These are phyloP conservation scores for Nannochloris sp. DNA, from an alignment of 139 green algal species.

Conservation along the genomic window DNA sequence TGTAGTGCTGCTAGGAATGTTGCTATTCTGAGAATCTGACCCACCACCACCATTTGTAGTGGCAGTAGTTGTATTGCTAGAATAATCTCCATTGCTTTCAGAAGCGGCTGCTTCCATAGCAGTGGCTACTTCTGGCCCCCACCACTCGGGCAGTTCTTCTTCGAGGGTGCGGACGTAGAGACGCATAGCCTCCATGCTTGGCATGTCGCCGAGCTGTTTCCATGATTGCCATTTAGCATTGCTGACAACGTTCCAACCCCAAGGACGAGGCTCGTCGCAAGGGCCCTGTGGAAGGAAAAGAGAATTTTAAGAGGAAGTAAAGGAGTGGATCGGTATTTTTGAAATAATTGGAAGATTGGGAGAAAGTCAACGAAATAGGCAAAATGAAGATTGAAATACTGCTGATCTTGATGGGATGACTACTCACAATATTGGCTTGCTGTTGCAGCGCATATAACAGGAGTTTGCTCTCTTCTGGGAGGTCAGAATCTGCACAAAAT, in stretches of 20 bases:
- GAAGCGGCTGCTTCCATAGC: neutral
- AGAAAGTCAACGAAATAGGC: no score
- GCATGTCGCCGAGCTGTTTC: slow-evolving; percentile 79
- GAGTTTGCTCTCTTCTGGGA: slow-evolving; percentile 70
- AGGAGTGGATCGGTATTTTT: no score
- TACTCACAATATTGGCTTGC: slow-evolving; percentile 52
- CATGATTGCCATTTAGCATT: slow-evolving; percentile 74
- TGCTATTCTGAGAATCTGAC: neutral
- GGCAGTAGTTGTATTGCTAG: neutral
- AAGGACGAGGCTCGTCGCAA: slow-evolving; percentile 76
- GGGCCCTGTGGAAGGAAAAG: no score
- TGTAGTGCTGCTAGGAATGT: neutral
- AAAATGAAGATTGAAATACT: neutral
- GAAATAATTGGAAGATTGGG: no score
- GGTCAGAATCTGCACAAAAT: slow-evolving; percentile 20
- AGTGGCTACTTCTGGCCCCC: slow-evolving; percentile 10
- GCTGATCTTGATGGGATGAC: neutral
- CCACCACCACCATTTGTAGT: neutral
- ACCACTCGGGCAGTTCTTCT: slow-evolving; percentile 59
- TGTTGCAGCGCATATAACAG: slow-evolving; percentile 79
- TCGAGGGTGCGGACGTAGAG: slow-evolving; percentile 89
- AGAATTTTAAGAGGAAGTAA: no score
- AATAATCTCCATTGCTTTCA: neutral
- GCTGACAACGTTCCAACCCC: slow-evolving; percentile 83
- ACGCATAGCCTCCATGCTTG: slow-evolving; percentile 83